phyloP scores from a whole-genome alignment of 2,329 filamentous ascomycete genomes.

The Xylaria sp. region DNA sequence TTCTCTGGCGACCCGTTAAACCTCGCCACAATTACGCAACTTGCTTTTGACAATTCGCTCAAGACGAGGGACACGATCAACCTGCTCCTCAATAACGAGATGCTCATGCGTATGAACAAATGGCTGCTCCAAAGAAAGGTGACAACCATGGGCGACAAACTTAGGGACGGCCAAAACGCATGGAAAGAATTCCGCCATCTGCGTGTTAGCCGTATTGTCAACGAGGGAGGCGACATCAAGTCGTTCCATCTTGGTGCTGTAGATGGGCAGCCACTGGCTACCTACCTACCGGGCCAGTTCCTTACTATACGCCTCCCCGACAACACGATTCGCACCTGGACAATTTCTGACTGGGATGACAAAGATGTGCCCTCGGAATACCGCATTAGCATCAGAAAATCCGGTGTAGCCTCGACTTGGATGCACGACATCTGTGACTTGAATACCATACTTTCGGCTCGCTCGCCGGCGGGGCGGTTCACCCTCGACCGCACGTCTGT shows the following conservation, averaged over 20 bases:
- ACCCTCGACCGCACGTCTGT: constrained; percentile 28
- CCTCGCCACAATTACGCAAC: constrained; percentile 27
- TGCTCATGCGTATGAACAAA: constrained; percentile 35
- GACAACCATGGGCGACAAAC: constrained; percentile 28
- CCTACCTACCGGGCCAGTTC: constrained; percentile 35
- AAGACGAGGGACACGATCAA: constrained; percentile 34
- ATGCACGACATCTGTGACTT: constrained; percentile 32
- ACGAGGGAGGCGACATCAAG: constrained; percentile 30
- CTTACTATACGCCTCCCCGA: constrained; percentile 32
- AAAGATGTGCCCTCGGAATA: constrained; percentile 30
- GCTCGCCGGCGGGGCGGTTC: constrained; percentile 35
- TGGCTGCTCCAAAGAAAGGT: constrained; percentile 24
- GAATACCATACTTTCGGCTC: constrained; percentile 23
- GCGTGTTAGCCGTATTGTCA: constrained; percentile 23
- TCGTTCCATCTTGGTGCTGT: constrained; percentile 33
- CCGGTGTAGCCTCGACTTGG: constrained; percentile 28
- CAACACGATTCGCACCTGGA: constrained; percentile 31
- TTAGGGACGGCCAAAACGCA: constrained; percentile 24
- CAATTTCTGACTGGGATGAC: constrained; percentile 33
- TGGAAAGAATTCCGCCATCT: constrained; percentile 35
- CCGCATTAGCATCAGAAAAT: constrained; percentile 33
- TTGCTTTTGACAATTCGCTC: constrained; percentile 34
- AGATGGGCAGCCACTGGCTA: constrained; percentile 29
- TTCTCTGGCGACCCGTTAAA: constrained; percentile 26
- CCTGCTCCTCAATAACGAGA: constrained; percentile 30